Conservation (phyloP, 805 yeast genomes). For the Torulaspora maleeae region DNA sequence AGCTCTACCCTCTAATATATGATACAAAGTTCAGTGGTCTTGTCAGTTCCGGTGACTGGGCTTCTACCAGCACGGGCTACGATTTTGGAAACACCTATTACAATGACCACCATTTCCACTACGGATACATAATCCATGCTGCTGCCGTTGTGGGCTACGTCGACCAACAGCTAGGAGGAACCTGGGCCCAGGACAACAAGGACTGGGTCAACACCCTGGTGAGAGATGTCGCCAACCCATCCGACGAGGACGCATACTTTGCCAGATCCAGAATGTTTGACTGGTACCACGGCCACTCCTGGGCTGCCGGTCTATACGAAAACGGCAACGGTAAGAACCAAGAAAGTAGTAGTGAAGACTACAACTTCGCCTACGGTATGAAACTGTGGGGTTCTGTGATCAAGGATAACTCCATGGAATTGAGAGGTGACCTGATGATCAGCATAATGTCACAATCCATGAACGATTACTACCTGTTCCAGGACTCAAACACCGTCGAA, state of each 20-base stretch:
- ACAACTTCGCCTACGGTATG: constrained; percentile 62
- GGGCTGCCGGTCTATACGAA: constrained; percentile 65
- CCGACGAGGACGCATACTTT: constrained; percentile 47
- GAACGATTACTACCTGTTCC: constrained; percentile 51
- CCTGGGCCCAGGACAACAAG: constrained; percentile 46
- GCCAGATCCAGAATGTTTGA: constrained; percentile 65
- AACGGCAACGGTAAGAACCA: constrained; percentile 35
- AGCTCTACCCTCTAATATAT: constrained; percentile 48
- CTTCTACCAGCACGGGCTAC: constrained; percentile 42
- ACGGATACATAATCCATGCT: constrained; percentile 77
- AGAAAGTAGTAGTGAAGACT: constrained; percentile 68
- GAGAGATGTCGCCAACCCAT: constrained; percentile 66
- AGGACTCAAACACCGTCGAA: constrained; percentile 44
- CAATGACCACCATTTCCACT: constrained; percentile 86
- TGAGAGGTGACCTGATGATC: constrained; percentile 55
- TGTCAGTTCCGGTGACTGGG: constrained; percentile 43
- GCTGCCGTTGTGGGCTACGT: constrained; percentile 74
- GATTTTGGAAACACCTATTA: constrained; percentile 73
- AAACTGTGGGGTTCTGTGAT: constrained; percentile 62
- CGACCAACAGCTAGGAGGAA: constrained; percentile 41
- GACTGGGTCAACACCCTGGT: constrained; percentile 58
- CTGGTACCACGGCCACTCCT: constrained; percentile 69
- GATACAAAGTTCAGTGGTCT: constrained; percentile 55
- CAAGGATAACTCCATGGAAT: constrained; percentile 48
- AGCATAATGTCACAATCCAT: constrained; percentile 52